Conservation (phyloP, 179 eudicot genomes). For the Drosera spatulata region DNA sequence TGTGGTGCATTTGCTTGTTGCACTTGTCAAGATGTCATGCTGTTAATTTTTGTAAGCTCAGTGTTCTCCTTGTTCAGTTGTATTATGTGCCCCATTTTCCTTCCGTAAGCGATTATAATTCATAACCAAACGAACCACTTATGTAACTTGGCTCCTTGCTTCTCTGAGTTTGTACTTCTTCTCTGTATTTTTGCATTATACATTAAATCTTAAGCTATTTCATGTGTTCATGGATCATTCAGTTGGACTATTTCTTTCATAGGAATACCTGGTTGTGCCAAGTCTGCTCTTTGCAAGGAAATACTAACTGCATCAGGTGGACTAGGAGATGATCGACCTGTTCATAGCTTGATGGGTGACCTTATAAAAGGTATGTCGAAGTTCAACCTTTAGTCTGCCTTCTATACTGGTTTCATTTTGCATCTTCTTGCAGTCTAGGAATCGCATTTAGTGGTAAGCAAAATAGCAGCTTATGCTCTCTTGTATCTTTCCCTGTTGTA, state of each 20-base stretch:
- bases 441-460: not conserved
- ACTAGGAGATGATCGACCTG: conserved; percentile 69
- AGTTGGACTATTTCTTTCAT: conserved; percentile 3
- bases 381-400: not conserved
- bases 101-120: no score
- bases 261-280: conserved; percentile 84
- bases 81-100: no score
- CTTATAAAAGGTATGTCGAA: conserved; percentile 53
- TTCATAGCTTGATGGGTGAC: conserved; percentile 93
- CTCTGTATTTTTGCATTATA: no score
- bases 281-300: conserved; percentile 88
- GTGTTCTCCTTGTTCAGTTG: no score
- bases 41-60: no score
- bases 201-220: no score
- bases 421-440: not conserved
- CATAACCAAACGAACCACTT: no score
- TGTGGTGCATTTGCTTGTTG: no score
- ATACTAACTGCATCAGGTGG: conserved; percentile 41
- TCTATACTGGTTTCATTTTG: not conserved
- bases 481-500: not conserved
- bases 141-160: no score
- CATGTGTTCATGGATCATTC: not conserved
- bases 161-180: no score
- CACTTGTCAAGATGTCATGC: no score
- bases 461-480: not conserved